phyloP scores from a whole-genome alignment of 2,329 filamentous ascomycete species.

The Fusarium oxysporum region DNA sequence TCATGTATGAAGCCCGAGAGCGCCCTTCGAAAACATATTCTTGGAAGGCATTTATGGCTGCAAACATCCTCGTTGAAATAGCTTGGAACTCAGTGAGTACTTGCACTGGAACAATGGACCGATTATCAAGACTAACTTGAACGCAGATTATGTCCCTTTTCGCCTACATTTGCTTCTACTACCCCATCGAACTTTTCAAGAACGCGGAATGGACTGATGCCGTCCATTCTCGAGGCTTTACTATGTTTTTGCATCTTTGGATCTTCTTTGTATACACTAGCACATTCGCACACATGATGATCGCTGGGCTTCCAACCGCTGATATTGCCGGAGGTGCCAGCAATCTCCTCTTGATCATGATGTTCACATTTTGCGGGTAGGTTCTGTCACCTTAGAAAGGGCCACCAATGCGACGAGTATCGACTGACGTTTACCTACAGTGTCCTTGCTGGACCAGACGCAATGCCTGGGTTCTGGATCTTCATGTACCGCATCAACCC shows the following conservation, averaged over 20 bases:
- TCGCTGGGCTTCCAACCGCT: conserved; percentile 64
- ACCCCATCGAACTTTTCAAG: conserved; percentile 71
- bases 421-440: too few relatives aligned
- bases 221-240: conserved; percentile 60
- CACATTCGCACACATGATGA: conserved; percentile 66
- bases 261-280: conserved; percentile 74
- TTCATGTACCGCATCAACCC: too few relatives aligned
- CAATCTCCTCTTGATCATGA: conserved; percentile 71
- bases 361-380: conserved; percentile 74
- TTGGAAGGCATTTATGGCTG: conserved; percentile 75
- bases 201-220: conserved; percentile 66
- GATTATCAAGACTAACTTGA: too few relatives aligned
- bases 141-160: conserved; percentile 54
- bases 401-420: too few relatives aligned
- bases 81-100: conserved; percentile 61
- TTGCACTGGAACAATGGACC: too few relatives aligned
- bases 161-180: conserved; percentile 75
- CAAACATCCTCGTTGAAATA: conserved; percentile 71
- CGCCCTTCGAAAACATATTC: conserved; percentile 74
- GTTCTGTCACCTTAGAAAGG: conserved; percentile 43
- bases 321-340: conserved; percentile 72
- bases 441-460: too few relatives aligned
- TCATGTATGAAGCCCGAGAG: conserved; percentile 77
- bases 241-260: conserved; percentile 73
- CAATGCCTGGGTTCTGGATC: too few relatives aligned